A percentile compares a stretch with the other conserved stretches of the same genome.
phyloP scores from a whole-genome alignment of 495 filamentous ascomycete genomes.

The Penicillium chermesinum region DNA sequence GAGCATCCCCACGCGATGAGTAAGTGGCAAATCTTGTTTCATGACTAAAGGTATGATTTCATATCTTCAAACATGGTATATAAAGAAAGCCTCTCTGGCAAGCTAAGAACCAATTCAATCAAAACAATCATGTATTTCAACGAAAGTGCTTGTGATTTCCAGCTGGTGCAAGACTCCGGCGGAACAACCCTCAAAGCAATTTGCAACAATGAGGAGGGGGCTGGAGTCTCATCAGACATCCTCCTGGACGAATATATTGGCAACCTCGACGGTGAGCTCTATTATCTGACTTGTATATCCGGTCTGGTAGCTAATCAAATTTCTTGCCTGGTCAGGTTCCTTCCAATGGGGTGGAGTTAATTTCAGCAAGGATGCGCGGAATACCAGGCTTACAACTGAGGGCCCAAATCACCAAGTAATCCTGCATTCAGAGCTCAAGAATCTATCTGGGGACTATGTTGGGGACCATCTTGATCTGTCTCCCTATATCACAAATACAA shows the following conservation, averaged over 20 bases:
- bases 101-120: neutral
- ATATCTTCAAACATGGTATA: neutral
- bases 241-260: slow-evolving; percentile 12
- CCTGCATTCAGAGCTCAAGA: slow-evolving; percentile 10
- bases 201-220: slow-evolving; percentile 17
- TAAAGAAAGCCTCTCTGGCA: neutral
- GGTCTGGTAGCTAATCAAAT: neutral
- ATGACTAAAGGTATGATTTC: neutral
- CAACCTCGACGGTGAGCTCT: slow-evolving; percentile 11
- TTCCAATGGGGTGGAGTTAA: slow-evolving; percentile 8
- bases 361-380: slow-evolving; percentile 12
- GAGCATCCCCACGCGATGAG: too few relatives aligned
- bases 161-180: slow-evolving; percentile 2
- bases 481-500: slow-evolving; percentile 8
- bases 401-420: slow-evolving; percentile 8
- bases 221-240: slow-evolving; percentile 7
- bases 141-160: slow-evolving; percentile 11
- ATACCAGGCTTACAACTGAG: slow-evolving; percentile 4
- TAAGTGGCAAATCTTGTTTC: neutral
- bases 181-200: slow-evolving; percentile 8
- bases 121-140: slow-evolving; percentile 12
- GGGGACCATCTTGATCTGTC: slow-evolving; percentile 3
- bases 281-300: neutral
- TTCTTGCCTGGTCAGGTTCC: slow-evolving; percentile 2
- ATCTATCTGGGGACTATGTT: slow-evolving; percentile 4